Evolutionary conservation across 1,139 yeast species (phyloP), one percentile per base, ranked within the genome.

Genomic region (Hanseniaspora gamundiae): DNA sequence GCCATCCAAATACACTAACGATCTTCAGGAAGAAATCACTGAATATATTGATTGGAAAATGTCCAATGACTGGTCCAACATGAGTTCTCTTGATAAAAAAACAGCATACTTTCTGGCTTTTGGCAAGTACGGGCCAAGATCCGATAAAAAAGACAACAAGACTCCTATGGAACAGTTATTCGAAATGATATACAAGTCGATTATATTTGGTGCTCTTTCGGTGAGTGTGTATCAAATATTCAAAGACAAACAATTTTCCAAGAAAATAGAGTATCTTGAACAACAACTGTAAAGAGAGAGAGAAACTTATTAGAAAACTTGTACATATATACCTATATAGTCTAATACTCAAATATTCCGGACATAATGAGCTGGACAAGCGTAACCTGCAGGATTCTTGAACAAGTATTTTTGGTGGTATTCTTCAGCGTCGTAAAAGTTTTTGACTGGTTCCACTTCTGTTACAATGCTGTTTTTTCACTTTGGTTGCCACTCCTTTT

Each of bases 401-500:
- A 71, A 70, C 56, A 88, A 69, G 61, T 91, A 91, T 49, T 73
- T 58, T 59, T 91, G 97, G 61, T 91, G 97, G 61, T 88, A 91
- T 35, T 78, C 87, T 63, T 91, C 98, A 17, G 97, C 97, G 58
- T 88, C 95, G 67, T 80, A 80, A 73, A 86, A 91, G 46, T 69
- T 69, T 45, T 69, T 62, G 44, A 85, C 71, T 14, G 85, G 82
- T 55, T 76, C 84, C 45, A 88, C 75, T 42, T 67, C 66, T 1
- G 97, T 87, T 43, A 69, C 82, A 35, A 80, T 76, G 43, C 62
- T 62, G 50, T 69, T 60, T n/a, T 63, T 62, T 73, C 80, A 80
- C 51, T 65, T 69, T 52, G 69, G 77, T 69, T 78, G 81, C 60
- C 70, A 59, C 49, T 67, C 63, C 43, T 60, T 55, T 53, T 70